A percentile compares a stretch with the other conserved stretches of the same genome.
Evolutionary conservation across 2,329 filamentous ascomycete genomes (phyloP).

Genomic region (Ustilaginoidea virens): DNA sequence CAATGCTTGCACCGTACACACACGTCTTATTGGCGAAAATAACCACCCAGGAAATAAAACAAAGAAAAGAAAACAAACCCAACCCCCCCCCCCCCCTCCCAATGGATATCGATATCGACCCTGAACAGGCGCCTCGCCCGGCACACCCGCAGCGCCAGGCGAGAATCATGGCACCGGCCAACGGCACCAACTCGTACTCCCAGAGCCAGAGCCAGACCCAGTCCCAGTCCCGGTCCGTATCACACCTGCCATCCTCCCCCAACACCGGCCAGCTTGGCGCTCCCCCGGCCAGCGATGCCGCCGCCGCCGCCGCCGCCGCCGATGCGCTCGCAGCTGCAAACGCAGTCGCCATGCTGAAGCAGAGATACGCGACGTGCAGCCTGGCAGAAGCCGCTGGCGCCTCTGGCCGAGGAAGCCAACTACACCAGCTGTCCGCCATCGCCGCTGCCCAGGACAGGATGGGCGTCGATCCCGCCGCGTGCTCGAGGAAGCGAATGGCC

Average conservation of each 20-base stretch:
- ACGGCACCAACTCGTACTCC: conserved; percentile 6
- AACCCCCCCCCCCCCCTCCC: too few species aligned
- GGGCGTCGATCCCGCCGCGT: conserved; percentile 17
- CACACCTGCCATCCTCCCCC: conserved; percentile 11
- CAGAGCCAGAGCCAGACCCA: conserved; percentile 6
- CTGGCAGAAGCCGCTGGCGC: conserved; percentile 5
- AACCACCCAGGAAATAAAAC: background rate
- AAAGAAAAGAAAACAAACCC: too few species aligned
- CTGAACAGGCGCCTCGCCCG: conserved; percentile 2
- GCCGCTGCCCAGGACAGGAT: conserved; percentile 38
- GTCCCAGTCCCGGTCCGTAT: conserved; percentile 11
- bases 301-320: conserved; percentile 6
- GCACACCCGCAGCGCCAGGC: background rate
- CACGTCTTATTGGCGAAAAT: too few species aligned
- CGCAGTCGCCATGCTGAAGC: conserved; percentile 4
- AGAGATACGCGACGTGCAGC: conserved; percentile 2
- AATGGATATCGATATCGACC: conserved; percentile 1
- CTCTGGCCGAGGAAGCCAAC: conserved; percentile 39
- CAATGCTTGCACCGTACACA: too few species aligned
- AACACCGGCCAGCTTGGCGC: conserved; percentile 13
- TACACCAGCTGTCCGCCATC: conserved; percentile 41
- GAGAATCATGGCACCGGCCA: conserved; percentile 1
- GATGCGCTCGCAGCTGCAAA: conserved; percentile 8
- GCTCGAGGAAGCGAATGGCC: conserved; percentile 57
- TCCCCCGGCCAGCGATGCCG: conserved; percentile 13